Conservation (phyloP, 2,329 filamentous ascomycete species). For the Penicillium sp. region DNA sequence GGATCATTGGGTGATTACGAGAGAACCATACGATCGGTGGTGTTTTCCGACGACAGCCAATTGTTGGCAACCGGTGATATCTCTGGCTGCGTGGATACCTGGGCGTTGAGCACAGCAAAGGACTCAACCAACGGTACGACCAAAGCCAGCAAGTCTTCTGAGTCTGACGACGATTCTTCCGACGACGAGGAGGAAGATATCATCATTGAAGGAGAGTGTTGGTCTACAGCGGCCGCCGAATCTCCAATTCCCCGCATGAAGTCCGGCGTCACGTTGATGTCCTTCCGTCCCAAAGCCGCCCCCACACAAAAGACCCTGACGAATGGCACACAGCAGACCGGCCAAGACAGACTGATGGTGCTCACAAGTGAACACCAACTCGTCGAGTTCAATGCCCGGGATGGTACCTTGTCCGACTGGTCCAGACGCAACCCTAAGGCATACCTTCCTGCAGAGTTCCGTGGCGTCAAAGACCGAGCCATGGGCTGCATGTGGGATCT, state of each 20-base stretch:
- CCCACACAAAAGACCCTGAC: constrained; percentile 19
- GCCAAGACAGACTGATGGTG: constrained; percentile 59
- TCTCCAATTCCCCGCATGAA: constrained; percentile 70
- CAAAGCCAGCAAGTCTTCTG: constrained; percentile 47
- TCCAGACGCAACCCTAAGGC: constrained; percentile 78
- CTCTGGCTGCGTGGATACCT: constrained; percentile 83
- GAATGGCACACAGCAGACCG: constrained; percentile 47
- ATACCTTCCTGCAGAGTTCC: constrained; percentile 73
- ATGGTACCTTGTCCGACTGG: constrained; percentile 80
- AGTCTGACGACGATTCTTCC: constrained; percentile 49
- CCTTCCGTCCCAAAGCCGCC: constrained; percentile 58
- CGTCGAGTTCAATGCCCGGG: constrained; percentile 76
- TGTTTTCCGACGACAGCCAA: constrained; percentile 79
- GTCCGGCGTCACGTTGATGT: constrained; percentile 65
- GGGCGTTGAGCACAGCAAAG: constrained; percentile 64
- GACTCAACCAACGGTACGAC: constrained; percentile 38
- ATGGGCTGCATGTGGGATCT: constrained; percentile 86
- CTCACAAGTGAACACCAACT: constrained; percentile 68
- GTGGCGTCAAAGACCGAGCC: constrained; percentile 72
- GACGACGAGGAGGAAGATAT: constrained; percentile 54
- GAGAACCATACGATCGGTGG: constrained; percentile 69
- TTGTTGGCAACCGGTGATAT: constrained; percentile 80
- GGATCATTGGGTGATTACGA: constrained; percentile 76
- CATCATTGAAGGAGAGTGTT: constrained; percentile 64
- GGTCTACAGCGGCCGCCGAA: constrained; percentile 73